phyloP scores from a whole-genome alignment of 2,329 filamentous ascomycete genomes.

The Clonostachys chloroleuca region DNA sequence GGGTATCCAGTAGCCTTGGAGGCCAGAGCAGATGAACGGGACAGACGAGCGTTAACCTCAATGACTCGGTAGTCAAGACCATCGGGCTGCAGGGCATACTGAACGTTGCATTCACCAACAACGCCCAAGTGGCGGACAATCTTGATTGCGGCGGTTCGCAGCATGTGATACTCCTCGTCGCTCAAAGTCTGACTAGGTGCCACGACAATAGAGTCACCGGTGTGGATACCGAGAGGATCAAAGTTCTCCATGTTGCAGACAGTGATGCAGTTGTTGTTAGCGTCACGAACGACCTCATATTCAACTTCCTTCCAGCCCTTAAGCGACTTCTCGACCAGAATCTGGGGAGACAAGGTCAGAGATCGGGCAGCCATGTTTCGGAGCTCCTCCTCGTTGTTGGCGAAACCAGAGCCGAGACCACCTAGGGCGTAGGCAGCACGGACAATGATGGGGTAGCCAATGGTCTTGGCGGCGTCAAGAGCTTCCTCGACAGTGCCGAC shows the following conservation, averaged over 20 bases:
- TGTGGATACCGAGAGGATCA: constrained; percentile 94
- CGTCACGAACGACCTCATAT: constrained; percentile 96
- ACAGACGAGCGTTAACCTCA: constrained; percentile 97
- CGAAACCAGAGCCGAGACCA: constrained; percentile 94
- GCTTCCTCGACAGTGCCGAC: constrained; percentile 90
- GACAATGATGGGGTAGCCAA: constrained; percentile 97
- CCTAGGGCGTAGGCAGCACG: constrained; percentile 95
- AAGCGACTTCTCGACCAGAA: constrained; percentile 95
- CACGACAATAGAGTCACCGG: constrained; percentile 97
- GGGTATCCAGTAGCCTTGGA: constrained; percentile 98
- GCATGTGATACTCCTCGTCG: constrained; percentile 99
- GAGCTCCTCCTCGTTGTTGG: constrained; percentile 89
- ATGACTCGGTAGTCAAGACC: constrained; percentile 98
- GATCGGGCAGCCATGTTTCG: constrained; percentile 90
- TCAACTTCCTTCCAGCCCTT: constrained; percentile 99
- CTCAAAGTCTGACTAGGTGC: constrained; percentile 95
- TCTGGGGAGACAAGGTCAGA: constrained; percentile 89
- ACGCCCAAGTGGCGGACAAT: constrained; percentile 96
- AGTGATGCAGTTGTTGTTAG: constrained; percentile 97
- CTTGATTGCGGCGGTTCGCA: constrained; percentile 95
- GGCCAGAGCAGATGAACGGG: constrained; percentile 91
- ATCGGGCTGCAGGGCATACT: constrained; percentile 95
- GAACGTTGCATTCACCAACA: constrained; percentile 97
- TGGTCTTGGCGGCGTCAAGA: constrained; percentile 75
- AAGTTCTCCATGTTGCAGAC: constrained; percentile 88